Conservation (phyloP, 2,329 filamentous ascomycete genomes). For the Colletotrichum spinosum region DNA sequence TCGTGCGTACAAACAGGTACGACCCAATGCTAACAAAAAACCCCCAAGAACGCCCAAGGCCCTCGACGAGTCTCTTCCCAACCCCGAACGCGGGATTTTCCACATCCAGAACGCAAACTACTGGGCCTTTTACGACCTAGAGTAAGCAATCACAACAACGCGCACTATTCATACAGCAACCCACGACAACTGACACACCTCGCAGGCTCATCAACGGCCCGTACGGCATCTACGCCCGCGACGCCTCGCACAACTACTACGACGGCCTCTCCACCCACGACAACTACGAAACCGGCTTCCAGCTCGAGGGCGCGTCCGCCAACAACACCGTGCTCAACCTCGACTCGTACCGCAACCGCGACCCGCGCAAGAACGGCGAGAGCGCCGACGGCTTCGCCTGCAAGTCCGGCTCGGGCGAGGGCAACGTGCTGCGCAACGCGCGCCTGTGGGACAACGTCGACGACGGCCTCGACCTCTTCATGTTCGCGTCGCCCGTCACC, state of each 20-base stretch:
- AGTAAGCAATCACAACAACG: slow-evolving; percentile 21
- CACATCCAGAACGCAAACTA: slow-evolving; percentile 57
- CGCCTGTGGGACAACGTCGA: slow-evolving; percentile 62
- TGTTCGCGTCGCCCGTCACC: slow-evolving; percentile 53
- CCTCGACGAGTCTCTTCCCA: slow-evolving; percentile 51
- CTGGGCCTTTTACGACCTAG: slow-evolving; percentile 56
- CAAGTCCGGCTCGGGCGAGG: slow-evolving; percentile 57
- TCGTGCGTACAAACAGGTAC: background rate
- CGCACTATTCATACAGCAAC: background rate
- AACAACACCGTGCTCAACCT: slow-evolving; percentile 54
- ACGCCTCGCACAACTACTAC: slow-evolving; percentile 48
- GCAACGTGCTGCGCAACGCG: slow-evolving; percentile 56
- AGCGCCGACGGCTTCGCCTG: slow-evolving; percentile 59
- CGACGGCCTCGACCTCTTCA: slow-evolving; percentile 57
- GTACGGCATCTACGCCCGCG: slow-evolving; percentile 47
- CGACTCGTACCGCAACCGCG: slow-evolving; percentile 54
- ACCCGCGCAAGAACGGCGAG: slow-evolving; percentile 61
- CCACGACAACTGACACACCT: slow-evolving; percentile 11
- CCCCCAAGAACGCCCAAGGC: slow-evolving; percentile 50
- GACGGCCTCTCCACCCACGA: slow-evolving; percentile 47
- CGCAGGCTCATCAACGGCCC: slow-evolving; percentile 46
- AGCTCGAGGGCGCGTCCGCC: slow-evolving; percentile 44
- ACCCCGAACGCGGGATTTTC: slow-evolving; percentile 55
- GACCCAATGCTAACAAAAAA: background rate
- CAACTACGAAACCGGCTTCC: slow-evolving; percentile 50